A percentile compares a stretch with the other conserved stretches of the same genome.
Conservation (phyloP, 805 yeast species). For the Cyberlindnera mrakii region DNA sequence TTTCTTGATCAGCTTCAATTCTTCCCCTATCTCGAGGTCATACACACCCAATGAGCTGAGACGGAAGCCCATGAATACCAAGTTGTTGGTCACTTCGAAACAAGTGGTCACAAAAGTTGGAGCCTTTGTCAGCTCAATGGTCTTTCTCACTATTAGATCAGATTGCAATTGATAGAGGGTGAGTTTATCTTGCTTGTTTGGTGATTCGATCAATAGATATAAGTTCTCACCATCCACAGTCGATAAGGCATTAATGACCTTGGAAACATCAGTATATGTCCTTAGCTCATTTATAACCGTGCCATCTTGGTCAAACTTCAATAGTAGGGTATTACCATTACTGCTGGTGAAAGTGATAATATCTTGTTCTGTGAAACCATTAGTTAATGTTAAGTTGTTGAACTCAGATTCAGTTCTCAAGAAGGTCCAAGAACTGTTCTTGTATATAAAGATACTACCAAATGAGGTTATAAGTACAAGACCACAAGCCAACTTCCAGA, state of each 20-base stretch:
- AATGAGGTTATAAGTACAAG: conserved; percentile 50
- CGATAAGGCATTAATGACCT: conserved; percentile 46
- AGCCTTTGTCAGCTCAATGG: conserved; percentile 30
- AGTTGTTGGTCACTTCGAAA: conserved; percentile 36
- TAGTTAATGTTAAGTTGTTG: conserved; percentile 36
- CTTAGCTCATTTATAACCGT: conserved; percentile 19
- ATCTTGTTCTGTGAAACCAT: conserved; percentile 32
- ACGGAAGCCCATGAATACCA: conserved; percentile 64
- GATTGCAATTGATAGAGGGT: conserved; percentile 33
- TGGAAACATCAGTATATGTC: conserved; percentile 29
- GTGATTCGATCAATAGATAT: conserved; percentile 53
- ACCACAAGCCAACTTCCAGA: conserved; percentile 41
- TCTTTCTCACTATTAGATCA: conserved; percentile 22
- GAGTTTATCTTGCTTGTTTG: conserved; percentile 56
- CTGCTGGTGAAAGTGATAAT: conserved; percentile 29
- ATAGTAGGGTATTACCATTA: conserved; percentile 37
- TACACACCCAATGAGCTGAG: conserved; percentile 60
- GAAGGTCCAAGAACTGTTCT: conserved; percentile 24
- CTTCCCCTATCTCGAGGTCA: conserved; percentile 27
- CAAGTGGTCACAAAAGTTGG: conserved; percentile 55
- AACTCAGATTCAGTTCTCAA: conserved; percentile 24
- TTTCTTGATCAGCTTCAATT: conserved; percentile 33
- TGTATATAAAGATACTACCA: conserved; percentile 42
- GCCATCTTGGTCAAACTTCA: conserved; percentile 36
- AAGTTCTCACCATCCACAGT: conserved; percentile 22